phyloP scores from a whole-genome alignment of 306 rosid genomes.

The Vachellia pachyceras region DNA sequence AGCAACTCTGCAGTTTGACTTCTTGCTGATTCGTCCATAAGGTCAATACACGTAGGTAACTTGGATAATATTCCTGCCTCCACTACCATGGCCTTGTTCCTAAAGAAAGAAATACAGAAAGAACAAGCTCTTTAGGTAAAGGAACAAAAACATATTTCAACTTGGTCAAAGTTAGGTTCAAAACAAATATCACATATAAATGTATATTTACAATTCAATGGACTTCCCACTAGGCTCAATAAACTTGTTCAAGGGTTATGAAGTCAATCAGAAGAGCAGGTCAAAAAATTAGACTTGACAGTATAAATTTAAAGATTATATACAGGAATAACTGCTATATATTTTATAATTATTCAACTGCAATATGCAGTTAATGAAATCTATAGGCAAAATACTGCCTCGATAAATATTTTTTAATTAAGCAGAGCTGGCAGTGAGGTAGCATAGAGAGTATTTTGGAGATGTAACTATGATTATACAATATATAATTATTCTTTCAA shows the following conservation, averaged over 20 bases:
- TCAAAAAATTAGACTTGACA: conserved; percentile 32
- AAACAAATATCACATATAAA: not conserved
- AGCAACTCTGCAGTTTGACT: conserved; percentile 56
- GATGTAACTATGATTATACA: not conserved
- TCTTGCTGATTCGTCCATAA: conserved; percentile 56
- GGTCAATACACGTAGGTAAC: conserved; percentile 54
- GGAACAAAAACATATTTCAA: conserved; percentile 26
- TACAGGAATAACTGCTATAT: conserved; percentile 37
- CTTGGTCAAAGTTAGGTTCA: conserved; percentile 34
- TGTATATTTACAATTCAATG: not conserved
- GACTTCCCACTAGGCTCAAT: not conserved
- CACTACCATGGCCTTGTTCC: conserved; percentile 68
- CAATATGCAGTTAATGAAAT: not conserved
- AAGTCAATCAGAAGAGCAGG: conserved; percentile 38
- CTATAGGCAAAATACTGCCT: conserved; percentile 38
- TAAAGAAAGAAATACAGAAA: conserved; percentile 37
- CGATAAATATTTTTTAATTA: conserved; percentile 26
- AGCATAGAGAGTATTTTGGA: not conserved
- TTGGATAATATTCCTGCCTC: conserved; percentile 67
- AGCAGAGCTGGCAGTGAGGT: conserved; percentile 29
- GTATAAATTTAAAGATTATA: conserved; percentile 26
- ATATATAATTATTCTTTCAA: not conserved
- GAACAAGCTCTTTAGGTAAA: conserved; percentile 15
- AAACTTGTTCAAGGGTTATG: not conserved
- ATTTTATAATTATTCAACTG: conserved; percentile 28